Evolutionary conservation across 2,329 filamentous ascomycete genomes (phyloP).

Genomic region (Phialophora tarda): DNA sequence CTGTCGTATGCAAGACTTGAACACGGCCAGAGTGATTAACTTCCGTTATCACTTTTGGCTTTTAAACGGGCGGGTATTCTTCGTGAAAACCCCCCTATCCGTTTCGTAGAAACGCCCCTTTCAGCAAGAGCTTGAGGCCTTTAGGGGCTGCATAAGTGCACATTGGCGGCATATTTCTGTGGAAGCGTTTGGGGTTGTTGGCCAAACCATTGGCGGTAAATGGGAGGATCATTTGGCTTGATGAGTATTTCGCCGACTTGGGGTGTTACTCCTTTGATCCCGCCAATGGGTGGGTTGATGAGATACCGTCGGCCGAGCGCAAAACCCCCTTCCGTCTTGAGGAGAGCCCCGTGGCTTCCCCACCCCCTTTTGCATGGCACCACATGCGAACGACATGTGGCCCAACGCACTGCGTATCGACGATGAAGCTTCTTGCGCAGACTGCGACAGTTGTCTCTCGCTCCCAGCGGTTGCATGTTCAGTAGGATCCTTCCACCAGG

Average conservation of each 20-base stretch:
- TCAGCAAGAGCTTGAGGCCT: not conserved
- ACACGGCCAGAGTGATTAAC: not conserved
- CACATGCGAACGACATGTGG: constrained; percentile 12
- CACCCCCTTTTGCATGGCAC: constrained; percentile 13
- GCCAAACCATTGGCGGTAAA: not conserved
- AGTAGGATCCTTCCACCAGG: constrained; percentile 3
- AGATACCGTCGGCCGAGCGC: not conserved
- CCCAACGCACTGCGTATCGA: constrained; percentile 11
- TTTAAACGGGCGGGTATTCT: not conserved
- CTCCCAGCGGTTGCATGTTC: not conserved
- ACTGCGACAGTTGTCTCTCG: not conserved
- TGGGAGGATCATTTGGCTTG: constrained; percentile 1
- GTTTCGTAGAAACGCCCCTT: not conserved
- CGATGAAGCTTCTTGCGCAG: constrained; percentile 3
- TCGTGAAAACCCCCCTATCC: not conserved
- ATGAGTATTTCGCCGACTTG: constrained; percentile 1
- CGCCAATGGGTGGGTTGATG: not conserved
- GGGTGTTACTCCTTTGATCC: not conserved
- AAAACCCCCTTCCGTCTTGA: not conserved
- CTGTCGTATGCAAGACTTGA: not conserved
- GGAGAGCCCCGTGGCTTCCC: not conserved
- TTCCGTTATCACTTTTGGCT: not conserved
- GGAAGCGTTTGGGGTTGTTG: not conserved
- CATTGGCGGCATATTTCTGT: not conserved
- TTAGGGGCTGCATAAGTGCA: constrained; percentile 1